Evolutionary conservation across 192 early-diverging fungal species (phyloP).

Genomic region (Rhizoclosmatium globosum): DNA sequence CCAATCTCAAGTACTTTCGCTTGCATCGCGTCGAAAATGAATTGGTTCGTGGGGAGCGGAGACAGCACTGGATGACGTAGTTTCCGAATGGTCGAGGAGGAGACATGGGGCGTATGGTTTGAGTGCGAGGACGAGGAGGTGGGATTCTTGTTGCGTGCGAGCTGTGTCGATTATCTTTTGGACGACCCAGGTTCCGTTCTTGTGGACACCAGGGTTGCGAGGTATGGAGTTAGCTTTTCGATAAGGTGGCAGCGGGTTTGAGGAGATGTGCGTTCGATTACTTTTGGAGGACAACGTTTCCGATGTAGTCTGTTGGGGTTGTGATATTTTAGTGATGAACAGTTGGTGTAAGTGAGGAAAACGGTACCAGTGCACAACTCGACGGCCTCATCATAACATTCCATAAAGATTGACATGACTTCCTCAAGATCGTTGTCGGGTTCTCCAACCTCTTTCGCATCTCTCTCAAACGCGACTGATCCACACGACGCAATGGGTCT

Average conservation of each 20-base stretch:
- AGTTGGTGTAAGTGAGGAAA: not conserved
- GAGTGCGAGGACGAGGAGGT: conserved; percentile 52
- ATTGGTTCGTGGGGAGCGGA: conserved; percentile 88
- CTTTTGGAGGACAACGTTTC: conserved; percentile 95
- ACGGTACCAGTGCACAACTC: conserved; percentile 88
- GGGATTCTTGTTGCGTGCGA: conserved; percentile 75
- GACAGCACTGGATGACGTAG: conserved; percentile 97
- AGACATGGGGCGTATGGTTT: conserved; percentile 81
- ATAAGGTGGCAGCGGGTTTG: conserved; percentile 79
- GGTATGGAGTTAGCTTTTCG: conserved; percentile 80
- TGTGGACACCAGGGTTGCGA: conserved; percentile 95
- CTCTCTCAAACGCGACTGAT: conserved; percentile 86
- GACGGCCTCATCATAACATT: conserved; percentile 85
- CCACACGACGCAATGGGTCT: conserved; percentile 70
- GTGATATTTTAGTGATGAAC: not conserved
- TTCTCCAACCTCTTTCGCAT: conserved; percentile 87
- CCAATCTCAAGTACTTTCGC: conserved; percentile 84
- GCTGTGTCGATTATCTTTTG: conserved; percentile 96
- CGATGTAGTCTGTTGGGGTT: conserved; percentile 81
- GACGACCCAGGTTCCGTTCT: conserved; percentile 98
- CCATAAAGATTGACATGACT: conserved; percentile 79
- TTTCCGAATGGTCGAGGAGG: conserved; percentile 97
- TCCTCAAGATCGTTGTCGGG: conserved; percentile 61
- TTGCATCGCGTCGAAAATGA: conserved; percentile 92
- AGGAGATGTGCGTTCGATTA: conserved; percentile 83